Base-by-base conservation (phyloP, 108 stramenopile genomes). In the Stephanodiscus minutulus region DNA sequence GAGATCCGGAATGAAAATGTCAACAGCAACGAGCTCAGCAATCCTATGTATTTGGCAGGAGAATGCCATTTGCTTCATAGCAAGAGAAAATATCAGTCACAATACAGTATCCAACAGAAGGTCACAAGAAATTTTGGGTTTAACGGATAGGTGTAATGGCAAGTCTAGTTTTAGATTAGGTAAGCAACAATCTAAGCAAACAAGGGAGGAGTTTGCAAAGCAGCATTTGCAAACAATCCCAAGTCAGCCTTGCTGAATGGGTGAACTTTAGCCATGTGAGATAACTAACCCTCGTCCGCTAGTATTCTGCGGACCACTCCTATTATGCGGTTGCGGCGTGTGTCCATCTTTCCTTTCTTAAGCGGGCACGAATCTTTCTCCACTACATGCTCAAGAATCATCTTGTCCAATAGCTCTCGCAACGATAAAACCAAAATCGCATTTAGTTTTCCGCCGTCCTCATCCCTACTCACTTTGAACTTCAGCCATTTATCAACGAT, bases 401-500 rank as follows among this genome's bases (percentile, higher is more conserved):
- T 37, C 37, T 76, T 58, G 25, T 76, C 76, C 61, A 76, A 36
- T 6, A 64, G 50, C 20, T 62, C 44, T 31, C 76, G 67, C 0
- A 76, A 44, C 5, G 67, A 69, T 25, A 76, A 0, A 44, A 76
- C 69, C 52, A 76, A 58, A 7, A 76, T 68, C 11, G 76, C 61
- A 76, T 76, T 76, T 17, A 49, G 46, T 46, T 69, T 64, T 3
- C 18, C 63, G 17, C 50, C 64, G 11, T 76, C 76, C n/a, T 41
- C 29, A 57, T 70, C 61, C 7, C 70, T 66, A 39, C 82, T 78
- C 0, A 86, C 64, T 70, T 87, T 89, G 66, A 89, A 89, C 68
- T 89, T 89, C n/a, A 89, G 64, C 84, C 84, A 89, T 6, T 58
- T 69, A 49, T 89, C 86, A 31, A 88, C 73, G 49, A 87, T 72